Conservation (phyloP, 2,329 filamentous ascomycete genomes). For the Trichoderma aggressivum region DNA sequence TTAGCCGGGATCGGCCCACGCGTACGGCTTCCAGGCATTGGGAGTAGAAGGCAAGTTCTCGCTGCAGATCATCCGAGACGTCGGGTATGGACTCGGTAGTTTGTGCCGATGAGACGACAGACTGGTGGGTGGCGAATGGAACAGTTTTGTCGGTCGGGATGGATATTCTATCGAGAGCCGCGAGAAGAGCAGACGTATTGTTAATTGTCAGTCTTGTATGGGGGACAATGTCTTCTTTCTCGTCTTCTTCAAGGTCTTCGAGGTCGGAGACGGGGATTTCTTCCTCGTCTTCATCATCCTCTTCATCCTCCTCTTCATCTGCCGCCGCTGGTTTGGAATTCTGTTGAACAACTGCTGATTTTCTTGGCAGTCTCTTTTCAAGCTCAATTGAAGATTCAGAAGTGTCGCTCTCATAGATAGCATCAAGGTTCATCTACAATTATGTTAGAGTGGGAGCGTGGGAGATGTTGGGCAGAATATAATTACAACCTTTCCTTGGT, state of each 20-base stretch:
- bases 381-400: conserved; percentile 73
- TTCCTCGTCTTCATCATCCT: conserved; percentile 67
- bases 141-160: conserved; percentile 64
- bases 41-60: conserved; percentile 89
- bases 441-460: not conserved
- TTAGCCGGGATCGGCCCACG: conserved; percentile 68
- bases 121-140: conserved; percentile 80
- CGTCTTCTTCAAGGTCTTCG: conserved; percentile 71
- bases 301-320: conserved; percentile 52
- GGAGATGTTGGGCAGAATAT: not conserved
- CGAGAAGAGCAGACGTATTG: conserved; percentile 82
- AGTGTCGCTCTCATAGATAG: conserved; percentile 58
- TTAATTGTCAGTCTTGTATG: conserved; percentile 96
- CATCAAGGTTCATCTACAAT: conserved; percentile 49
- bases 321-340: conserved; percentile 34
- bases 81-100: conserved; percentile 69
- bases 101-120: conserved; percentile 63
- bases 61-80: conserved; percentile 84
- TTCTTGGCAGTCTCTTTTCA: conserved; percentile 64
- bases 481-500: conserved; percentile 25
- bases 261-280: conserved; percentile 89
- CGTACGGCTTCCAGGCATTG: conserved; percentile 79
- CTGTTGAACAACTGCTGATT: conserved; percentile 23
- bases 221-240: conserved; percentile 81
- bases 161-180: conserved; percentile 73